phyloP scores from a whole-genome alignment of 2,329 filamentous ascomycete species.

The Ascochyta viciae-villosae region DNA sequence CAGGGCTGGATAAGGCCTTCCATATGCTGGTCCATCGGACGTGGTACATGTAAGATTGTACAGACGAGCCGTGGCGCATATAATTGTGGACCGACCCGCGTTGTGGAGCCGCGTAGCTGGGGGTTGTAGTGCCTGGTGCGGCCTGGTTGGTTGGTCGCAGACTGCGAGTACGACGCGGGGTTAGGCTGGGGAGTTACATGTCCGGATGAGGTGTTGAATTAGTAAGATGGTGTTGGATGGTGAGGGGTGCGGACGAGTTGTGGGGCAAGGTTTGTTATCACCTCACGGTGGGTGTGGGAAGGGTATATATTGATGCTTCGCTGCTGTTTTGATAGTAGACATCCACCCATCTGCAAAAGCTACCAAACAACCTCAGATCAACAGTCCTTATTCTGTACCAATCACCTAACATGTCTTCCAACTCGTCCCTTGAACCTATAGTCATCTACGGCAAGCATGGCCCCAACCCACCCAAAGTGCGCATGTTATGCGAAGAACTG shows the following conservation, averaged over 20 bases:
- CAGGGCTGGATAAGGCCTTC: too few species aligned
- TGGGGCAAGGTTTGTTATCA: too few species aligned
- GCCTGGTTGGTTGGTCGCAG: background rate
- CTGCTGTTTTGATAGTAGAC: too few species aligned
- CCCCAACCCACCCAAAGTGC: constrained; percentile 55
- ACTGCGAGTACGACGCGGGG: background rate
- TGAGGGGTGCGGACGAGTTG: too few species aligned
- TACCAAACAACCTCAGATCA: background rate
- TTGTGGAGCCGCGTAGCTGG: background rate
- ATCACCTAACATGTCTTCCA: constrained; percentile 10
- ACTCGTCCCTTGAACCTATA: constrained; percentile 27
- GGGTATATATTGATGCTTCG: too few species aligned
- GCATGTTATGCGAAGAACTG: constrained; percentile 56
- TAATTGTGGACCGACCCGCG: background rate
- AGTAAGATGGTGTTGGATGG: background rate
- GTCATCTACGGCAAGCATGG: constrained; percentile 33
- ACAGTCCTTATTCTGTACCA: background rate
- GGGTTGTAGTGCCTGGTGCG: background rate
- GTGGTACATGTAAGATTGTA: background rate
- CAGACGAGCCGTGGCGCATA: background rate
- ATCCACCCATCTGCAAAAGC: too few species aligned
- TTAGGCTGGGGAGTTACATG: background rate
- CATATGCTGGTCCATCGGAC: too few species aligned
- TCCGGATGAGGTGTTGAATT: background rate
- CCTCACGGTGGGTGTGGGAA: too few species aligned